Base-by-base conservation (phyloP, 495 filamentous ascomycete genomes). In the Aspergillus bridgeri region DNA sequence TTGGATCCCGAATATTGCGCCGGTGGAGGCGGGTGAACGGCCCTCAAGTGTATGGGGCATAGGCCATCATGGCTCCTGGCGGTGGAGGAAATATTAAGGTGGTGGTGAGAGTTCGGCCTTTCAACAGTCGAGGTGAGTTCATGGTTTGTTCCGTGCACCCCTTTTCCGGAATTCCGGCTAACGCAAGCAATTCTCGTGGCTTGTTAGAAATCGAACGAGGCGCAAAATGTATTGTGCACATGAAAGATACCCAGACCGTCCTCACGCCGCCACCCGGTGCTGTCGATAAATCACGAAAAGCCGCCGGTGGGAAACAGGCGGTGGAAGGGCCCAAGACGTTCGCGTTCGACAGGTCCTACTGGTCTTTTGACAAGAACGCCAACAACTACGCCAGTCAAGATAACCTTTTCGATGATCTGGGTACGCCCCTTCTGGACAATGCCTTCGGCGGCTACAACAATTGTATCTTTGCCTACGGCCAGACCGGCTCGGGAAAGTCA, bases 51-150 rank as follows among this genome's bases (percentile, higher is more conserved):
- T 60, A 75, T 75, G 73, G 72, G 66, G 67, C 56, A 71, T 67
- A 63, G 64, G 47, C 42, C 69, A 77, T 64, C 72, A 92, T 91
- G 88, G 82, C 88, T 75, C 83, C 88, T 70, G 82, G 78, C 58
- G 89, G 87, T 56, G 92, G 89, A 72, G 94, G 94, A 74, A 99
- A 99, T 71, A 99, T 99, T 73, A 99, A 98, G 89, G 94, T 99
- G 79, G 94, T 99, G 81, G 94, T 99, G 77, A 85, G 94, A 75
- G 82, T 86, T 57, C 85, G 93, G 68, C 92, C 93, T 27, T 97
- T 96, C 74, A 96, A 96, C 73, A 81, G 82, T 64, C 86, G 92
- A 91, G 93, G 92, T 93, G 78, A 19, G 19, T 18, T 29, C 50
- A 44, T 18, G 53, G 29, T 49, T 6, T 9, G 1, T 9, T 7